Evolutionary conservation across 768 basidiomycete genomes (phyloP).

Genomic region (Tricholoma hemisulphureum): DNA sequence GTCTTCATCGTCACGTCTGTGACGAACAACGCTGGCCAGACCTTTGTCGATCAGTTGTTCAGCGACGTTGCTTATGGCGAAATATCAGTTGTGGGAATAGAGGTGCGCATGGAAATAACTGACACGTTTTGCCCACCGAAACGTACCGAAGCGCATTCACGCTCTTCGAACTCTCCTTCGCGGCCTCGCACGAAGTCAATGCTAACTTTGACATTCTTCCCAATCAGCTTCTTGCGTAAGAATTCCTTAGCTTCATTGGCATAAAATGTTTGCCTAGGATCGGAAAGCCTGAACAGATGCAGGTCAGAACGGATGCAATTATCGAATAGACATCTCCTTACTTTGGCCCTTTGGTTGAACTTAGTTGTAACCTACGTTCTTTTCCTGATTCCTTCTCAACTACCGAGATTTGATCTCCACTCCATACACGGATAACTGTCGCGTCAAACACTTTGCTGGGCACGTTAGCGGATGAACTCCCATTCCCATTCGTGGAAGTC

Average conservation of each 20-base stretch:
- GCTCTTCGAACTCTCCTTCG: slow-evolving; percentile 92
- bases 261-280: slow-evolving; percentile 83
- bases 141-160: slow-evolving; percentile 87
- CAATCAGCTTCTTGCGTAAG: slow-evolving; percentile 87
- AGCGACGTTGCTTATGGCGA: slow-evolving; percentile 71
- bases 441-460: slow-evolving; percentile 67
- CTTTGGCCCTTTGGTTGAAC: slow-evolving; percentile 86
- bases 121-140: slow-evolving; percentile 81
- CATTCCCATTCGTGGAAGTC: slow-evolving; percentile 45
- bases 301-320: background rate
- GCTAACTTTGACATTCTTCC: slow-evolving; percentile 78
- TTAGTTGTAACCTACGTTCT: slow-evolving; percentile 83
- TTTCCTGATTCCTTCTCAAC: slow-evolving; percentile 67
- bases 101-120: slow-evolving; percentile 25
- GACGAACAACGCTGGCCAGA: slow-evolving; percentile 83
- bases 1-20: slow-evolving; percentile 93
- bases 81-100: slow-evolving; percentile 1
- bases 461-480: slow-evolving; percentile 44
- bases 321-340: slow-evolving; percentile 26
- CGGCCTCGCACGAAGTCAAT: slow-evolving; percentile 89
- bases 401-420: slow-evolving; percentile 86
- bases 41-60: slow-evolving; percentile 95
- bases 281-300: slow-evolving; percentile 57
- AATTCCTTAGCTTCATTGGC: slow-evolving; percentile 93
- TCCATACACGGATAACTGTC: slow-evolving; percentile 85